Conservation (phyloP, 2,329 filamentous ascomycete species). For the Rugonectria rugulosa region DNA sequence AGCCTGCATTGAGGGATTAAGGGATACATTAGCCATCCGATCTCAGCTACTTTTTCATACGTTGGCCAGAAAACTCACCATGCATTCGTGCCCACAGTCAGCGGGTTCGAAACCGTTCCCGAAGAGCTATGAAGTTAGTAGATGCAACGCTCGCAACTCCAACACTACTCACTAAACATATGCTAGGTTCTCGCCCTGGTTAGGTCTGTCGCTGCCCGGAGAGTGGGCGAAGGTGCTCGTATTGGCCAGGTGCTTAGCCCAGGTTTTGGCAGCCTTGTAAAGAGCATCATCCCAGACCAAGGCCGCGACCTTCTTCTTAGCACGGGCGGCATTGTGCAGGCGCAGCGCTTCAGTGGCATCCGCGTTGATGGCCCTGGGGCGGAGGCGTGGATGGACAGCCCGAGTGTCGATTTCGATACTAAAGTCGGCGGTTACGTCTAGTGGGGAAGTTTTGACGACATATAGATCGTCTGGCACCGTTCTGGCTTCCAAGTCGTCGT, state of each 20-base stretch:
- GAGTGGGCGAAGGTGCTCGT: constrained; percentile 28
- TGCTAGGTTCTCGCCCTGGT: constrained; percentile 35
- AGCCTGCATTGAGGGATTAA: constrained; percentile 29
- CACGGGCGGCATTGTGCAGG: constrained; percentile 29
- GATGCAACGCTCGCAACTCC: not conserved
- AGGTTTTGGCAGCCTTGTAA: constrained; percentile 18
- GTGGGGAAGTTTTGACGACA: not conserved
- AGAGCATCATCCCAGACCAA: constrained; percentile 29
- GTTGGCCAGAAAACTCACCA: constrained; percentile 21
- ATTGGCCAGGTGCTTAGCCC: constrained; percentile 28
- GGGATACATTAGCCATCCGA: too few relatives aligned
- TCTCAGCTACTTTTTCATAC: accelerated
- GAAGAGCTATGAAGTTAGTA: constrained; percentile 14
- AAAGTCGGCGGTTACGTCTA: not conserved
- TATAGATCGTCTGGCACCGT: not conserved
- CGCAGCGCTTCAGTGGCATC: constrained; percentile 26
- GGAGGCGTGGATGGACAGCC: not conserved
- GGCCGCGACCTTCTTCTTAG: constrained; percentile 22
- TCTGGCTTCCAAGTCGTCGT: not conserved
- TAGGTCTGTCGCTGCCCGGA: not conserved
- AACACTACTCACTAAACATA: constrained; percentile 21
- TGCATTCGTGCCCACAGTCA: constrained; percentile 19
- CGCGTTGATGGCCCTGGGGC: not conserved
- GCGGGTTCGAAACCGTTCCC: constrained; percentile 18
- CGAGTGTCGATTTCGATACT: not conserved